phyloP scores from a whole-genome alignment of 805 yeast genomes.

The Cyberlindnera saturnus region DNA sequence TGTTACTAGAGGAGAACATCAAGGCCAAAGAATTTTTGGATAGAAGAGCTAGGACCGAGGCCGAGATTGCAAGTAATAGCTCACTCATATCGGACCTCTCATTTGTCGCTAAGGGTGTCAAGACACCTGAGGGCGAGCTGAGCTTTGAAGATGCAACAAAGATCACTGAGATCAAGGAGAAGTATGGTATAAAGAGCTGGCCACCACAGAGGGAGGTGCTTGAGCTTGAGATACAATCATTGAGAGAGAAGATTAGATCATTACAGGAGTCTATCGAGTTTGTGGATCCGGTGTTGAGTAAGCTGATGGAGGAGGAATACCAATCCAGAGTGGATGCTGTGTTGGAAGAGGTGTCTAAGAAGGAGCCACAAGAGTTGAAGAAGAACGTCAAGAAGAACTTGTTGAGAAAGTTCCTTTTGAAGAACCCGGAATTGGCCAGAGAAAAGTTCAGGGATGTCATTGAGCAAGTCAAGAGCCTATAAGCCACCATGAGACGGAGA shows the following conservation, averaged over 20 bases:
- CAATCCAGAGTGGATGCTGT: constrained; percentile 32
- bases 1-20: constrained; percentile 56
- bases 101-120: constrained; percentile 20
- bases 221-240: constrained; percentile 30
- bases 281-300: constrained; percentile 30
- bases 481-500: background rate
- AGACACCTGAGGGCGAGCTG: constrained; percentile 22
- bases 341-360: constrained; percentile 29
- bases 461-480: constrained; percentile 8
- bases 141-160: constrained; percentile 31
- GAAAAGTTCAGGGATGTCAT: constrained; percentile 17
- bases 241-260: constrained; percentile 24
- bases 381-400: constrained; percentile 63
- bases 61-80: constrained; percentile 20
- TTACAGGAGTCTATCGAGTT: constrained; percentile 28
- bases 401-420: constrained; percentile 55
- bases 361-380: constrained; percentile 36
- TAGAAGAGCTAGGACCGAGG: constrained; percentile 36
- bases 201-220: constrained; percentile 37
- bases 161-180: constrained; percentile 33
- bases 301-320: constrained; percentile 30
- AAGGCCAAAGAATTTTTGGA: constrained; percentile 50
- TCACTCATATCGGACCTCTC: constrained; percentile 28
- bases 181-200: constrained; percentile 42
- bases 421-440: constrained; percentile 21